A percentile compares a stretch with the other conserved stretches of the same genome.
These are phyloP conservation scores for Metschnikowia vanudenii DNA, from an alignment of 805 yeast species.

Conservation along the genomic window DNA sequence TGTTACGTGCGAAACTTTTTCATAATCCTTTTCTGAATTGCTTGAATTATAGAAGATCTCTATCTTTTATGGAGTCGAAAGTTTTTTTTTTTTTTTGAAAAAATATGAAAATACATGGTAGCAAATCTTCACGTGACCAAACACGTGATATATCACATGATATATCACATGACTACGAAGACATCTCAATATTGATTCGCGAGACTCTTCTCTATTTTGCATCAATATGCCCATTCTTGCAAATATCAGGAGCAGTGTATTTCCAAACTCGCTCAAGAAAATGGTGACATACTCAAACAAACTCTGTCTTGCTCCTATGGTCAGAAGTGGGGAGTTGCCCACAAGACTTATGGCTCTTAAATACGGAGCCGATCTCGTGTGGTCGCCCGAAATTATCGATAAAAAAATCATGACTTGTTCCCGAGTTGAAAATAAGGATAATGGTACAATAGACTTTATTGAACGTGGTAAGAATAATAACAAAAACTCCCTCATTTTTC, in stretches of 20 bases:
- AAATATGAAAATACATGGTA: no score
- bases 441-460: slow-evolving; percentile 62
- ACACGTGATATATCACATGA: neutral
- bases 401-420: slow-evolving; percentile 72
- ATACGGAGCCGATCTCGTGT: slow-evolving; percentile 91
- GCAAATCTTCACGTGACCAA: no score
- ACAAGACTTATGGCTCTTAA: slow-evolving; percentile 74
- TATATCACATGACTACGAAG: neutral
- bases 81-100: no score
- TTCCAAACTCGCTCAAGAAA: neutral
- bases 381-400: slow-evolving; percentile 93
- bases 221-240: neutral
- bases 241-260: neutral
- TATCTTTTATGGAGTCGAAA: no score
- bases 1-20: no score
- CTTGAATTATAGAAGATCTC: no score
- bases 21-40: no score
- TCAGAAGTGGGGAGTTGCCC: slow-evolving; percentile 92
- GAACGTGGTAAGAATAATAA: slow-evolving; percentile 25
- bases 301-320: slow-evolving; percentile 94
- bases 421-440: slow-evolving; percentile 54
- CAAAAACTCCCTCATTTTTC: slow-evolving; percentile 55
- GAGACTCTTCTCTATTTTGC: neutral
- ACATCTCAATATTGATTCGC: slow-evolving; percentile 3
- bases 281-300: slow-evolving; percentile 76